Evolutionary conservation across 2,329 filamentous ascomycete species (phyloP).

Genomic region (Anthostomella pinea): DNA sequence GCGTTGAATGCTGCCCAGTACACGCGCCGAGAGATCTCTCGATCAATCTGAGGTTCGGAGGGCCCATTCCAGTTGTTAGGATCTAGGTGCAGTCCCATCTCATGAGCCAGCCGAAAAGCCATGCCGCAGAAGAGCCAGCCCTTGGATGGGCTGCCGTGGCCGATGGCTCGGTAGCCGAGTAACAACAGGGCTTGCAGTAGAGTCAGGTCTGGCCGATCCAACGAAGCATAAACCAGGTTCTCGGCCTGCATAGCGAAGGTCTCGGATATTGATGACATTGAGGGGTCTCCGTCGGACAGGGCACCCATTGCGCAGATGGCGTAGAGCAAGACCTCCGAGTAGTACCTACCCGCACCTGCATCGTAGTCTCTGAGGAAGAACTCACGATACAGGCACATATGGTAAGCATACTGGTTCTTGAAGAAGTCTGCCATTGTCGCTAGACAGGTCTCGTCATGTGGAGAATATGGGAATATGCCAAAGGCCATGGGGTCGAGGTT

Average conservation of each 20-base stretch:
- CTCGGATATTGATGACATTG: constrained; percentile 37
- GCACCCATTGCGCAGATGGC: constrained; percentile 48
- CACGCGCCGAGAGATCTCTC: constrained; percentile 46
- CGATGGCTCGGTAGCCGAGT: constrained; percentile 46
- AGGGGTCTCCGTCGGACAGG: constrained; percentile 40
- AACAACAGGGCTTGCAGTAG: constrained; percentile 44
- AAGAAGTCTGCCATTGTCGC: constrained; percentile 48
- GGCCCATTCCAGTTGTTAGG: constrained; percentile 47
- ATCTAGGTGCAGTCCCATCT: constrained; percentile 52
- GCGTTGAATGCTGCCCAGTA: constrained; percentile 51
- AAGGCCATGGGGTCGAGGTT: constrained; percentile 7
- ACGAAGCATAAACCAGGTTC: constrained; percentile 40
- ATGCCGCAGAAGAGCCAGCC: constrained; percentile 52
- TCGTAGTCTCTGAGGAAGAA: constrained; percentile 50
- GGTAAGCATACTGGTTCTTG: constrained; percentile 45
- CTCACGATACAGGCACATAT: constrained; percentile 50
- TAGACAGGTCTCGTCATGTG: constrained; percentile 43
- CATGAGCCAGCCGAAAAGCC: constrained; percentile 49
- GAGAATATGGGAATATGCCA: constrained; percentile 36
- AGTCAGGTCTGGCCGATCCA: constrained; percentile 47
- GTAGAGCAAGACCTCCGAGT: constrained; percentile 48
- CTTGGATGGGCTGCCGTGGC: constrained; percentile 45
- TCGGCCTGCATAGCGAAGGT: constrained; percentile 45
- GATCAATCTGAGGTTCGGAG: constrained; percentile 38
- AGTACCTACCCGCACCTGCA: constrained; percentile 44